Evolutionary conservation across 2,329 filamentous ascomycete genomes (phyloP).

Genomic region (Aspergillus amoenus): DNA sequence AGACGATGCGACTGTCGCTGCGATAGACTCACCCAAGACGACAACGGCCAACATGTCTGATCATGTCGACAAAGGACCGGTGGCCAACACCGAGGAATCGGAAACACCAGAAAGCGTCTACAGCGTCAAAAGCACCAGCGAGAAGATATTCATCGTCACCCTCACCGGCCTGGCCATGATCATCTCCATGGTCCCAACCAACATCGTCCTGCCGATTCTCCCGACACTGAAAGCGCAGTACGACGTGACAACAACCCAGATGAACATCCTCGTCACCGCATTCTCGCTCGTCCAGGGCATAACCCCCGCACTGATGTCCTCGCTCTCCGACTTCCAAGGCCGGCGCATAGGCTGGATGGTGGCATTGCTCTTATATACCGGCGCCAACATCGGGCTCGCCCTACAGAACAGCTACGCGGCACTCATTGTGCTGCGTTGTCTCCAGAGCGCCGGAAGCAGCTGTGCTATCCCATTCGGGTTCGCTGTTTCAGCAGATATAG

Average conservation of each 20-base stretch:
- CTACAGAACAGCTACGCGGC: conserved; percentile 34
- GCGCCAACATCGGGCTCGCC: conserved; percentile 39
- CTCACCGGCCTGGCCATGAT: neutral
- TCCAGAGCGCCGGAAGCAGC: conserved; percentile 54
- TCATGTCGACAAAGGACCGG: too few relatives aligned
- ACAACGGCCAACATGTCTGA: too few relatives aligned
- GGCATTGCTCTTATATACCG: conserved; percentile 33
- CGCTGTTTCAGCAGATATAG: conserved; percentile 70
- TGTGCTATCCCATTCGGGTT: conserved; percentile 70
- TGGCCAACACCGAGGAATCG: too few relatives aligned
- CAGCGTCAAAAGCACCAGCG: neutral
- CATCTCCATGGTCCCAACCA: neutral
- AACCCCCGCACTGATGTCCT: neutral
- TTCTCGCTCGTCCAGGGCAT: neutral
- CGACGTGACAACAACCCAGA: neutral
- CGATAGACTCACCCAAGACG: too few relatives aligned
- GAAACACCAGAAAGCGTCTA: neutral
- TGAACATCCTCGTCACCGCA: neutral
- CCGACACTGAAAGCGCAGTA: neutral
- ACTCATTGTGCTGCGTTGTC: conserved; percentile 36
- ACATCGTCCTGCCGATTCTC: neutral
- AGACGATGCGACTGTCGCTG: too few relatives aligned
- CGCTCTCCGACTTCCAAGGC: neutral
- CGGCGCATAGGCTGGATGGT: neutral
- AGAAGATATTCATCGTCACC: neutral